Percentiles rank a stretch among this genome's conserved stretches.
phyloP scores from a whole-genome alignment of 352 stramenopile species.

The Phytophthora cactorum region DNA sequence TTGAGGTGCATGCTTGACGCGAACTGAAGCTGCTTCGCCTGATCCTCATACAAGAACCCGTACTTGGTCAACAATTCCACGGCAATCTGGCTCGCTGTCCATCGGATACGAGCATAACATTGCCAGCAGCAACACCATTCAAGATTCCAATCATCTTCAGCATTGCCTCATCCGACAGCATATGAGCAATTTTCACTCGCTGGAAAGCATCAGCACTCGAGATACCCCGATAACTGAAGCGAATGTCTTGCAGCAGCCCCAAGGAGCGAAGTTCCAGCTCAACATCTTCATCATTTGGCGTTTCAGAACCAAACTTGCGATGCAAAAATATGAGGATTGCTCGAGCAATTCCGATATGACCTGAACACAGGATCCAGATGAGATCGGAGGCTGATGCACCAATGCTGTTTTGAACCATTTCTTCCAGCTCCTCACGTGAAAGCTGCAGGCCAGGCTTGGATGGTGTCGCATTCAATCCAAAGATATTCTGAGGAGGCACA shows the following conservation, averaged over 20 bases:
- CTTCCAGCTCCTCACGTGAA: slow-evolving; percentile 21
- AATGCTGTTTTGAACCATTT: slow-evolving; percentile 35
- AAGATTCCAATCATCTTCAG: too few species aligned
- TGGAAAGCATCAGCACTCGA: too few species aligned
- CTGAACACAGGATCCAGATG: slow-evolving; percentile 39
- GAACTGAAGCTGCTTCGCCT: too few species aligned
- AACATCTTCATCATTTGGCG: slow-evolving; percentile 9
- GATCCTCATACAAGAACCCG: too few species aligned
- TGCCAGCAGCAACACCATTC: too few species aligned
- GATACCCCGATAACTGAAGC: slow-evolving; percentile 29
- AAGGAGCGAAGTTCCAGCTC: slow-evolving; percentile 27
- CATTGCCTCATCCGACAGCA: too few species aligned
- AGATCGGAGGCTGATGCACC: slow-evolving; percentile 27
- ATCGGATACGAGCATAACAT: too few species aligned
- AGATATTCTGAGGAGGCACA: slow-evolving; percentile 25
- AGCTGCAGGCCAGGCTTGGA: slow-evolving; percentile 30
- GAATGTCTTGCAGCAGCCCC: slow-evolving; percentile 32
- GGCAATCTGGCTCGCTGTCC: too few species aligned
- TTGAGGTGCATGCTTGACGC: too few species aligned
- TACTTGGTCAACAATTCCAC: too few species aligned
- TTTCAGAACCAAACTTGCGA: slow-evolving; percentile 27
- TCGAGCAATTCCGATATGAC: slow-evolving; percentile 47
- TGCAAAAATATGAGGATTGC: slow-evolving; percentile 34
- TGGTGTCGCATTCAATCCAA: slow-evolving; percentile 32
- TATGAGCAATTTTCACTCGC: too few species aligned